A percentile compares a stretch with the other conserved stretches of the same genome.
These are phyloP conservation scores for Plantago lanceolata DNA, from an alignment of 305 asterid genomes.

Conservation along the genomic window DNA sequence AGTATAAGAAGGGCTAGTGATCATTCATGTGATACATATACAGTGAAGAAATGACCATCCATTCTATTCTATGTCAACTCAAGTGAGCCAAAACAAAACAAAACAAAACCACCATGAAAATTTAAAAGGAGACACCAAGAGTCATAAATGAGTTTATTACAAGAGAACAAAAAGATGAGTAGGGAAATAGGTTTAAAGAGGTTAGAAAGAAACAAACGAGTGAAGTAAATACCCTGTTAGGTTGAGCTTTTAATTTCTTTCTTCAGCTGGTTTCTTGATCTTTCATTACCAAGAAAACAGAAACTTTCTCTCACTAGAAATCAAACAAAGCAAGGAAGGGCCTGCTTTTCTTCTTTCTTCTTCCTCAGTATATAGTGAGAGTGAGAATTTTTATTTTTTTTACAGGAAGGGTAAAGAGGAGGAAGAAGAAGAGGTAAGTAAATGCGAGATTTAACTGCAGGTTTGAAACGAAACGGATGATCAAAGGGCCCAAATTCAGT, in stretches of 20 bases:
- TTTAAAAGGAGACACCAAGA: neutral
- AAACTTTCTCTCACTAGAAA: constrained; percentile 13
- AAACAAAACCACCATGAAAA: neutral
- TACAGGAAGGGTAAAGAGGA: neutral
- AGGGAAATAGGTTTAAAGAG: neutral
- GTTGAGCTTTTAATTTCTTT: constrained; percentile 19
- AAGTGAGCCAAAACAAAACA: too few relatives aligned
- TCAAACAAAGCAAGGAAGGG: too few relatives aligned
- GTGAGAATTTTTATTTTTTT: neutral
- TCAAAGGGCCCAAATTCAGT: constrained; percentile 31
- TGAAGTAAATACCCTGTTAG: constrained; percentile 39
- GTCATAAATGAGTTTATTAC: neutral
- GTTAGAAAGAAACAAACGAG: constrained; percentile 26
- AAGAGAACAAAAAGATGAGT: neutral
- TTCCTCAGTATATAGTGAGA: too few relatives aligned
- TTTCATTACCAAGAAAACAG: constrained; percentile 28
- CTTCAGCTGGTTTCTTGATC: constrained; percentile 14
- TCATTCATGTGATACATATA: too few relatives aligned
- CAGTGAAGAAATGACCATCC: too few relatives aligned
- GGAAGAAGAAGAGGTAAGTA: constrained; percentile 20
- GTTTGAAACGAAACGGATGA: constrained; percentile 33
- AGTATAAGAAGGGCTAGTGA: too few relatives aligned
- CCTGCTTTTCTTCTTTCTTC: too few relatives aligned
- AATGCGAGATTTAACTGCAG: constrained; percentile 53
- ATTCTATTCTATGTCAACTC: too few relatives aligned